Conservation (phyloP, 257 asterid genomes). For the Solanum chiquidenum region DNA sequence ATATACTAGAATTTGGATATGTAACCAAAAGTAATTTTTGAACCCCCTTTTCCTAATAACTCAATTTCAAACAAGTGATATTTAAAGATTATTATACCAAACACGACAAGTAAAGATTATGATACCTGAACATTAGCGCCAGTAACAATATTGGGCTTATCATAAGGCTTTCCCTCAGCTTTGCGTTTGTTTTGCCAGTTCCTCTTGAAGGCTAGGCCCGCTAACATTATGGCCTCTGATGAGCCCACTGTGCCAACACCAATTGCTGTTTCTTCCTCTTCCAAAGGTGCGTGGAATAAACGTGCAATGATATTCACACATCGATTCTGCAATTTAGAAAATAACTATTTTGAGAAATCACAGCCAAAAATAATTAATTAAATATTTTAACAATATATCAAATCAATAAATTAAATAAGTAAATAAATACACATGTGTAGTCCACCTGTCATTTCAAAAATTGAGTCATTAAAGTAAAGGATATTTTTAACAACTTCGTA, state of each 20-base stretch:
- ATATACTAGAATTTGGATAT: not conserved
- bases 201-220: constrained; percentile 29
- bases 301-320: constrained; percentile 31
- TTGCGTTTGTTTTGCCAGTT: constrained; percentile 24
- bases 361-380: too few relatives aligned
- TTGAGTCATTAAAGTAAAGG: not conserved
- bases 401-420: too few relatives aligned
- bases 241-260: constrained; percentile 33
- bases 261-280: constrained; percentile 13
- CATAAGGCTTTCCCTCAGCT: constrained; percentile 17
- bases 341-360: too few relatives aligned
- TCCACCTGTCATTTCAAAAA: not conserved
- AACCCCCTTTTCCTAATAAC: not conserved
- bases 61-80: too few relatives aligned
- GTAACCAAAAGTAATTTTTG: not conserved
- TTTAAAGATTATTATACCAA: not conserved
- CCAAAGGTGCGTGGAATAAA: constrained; percentile 18
- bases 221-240: constrained; percentile 31
- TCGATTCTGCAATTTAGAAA: constrained; percentile 14
- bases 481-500: too few relatives aligned
- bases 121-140: constrained; percentile 25
- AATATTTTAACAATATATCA: too few relatives aligned
- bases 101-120: not conserved
- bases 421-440: too few relatives aligned
- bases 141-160: constrained; percentile 23